Evolutionary conservation across 2,329 filamentous ascomycete genomes (phyloP).

Genomic region (Penicillium expansum): DNA sequence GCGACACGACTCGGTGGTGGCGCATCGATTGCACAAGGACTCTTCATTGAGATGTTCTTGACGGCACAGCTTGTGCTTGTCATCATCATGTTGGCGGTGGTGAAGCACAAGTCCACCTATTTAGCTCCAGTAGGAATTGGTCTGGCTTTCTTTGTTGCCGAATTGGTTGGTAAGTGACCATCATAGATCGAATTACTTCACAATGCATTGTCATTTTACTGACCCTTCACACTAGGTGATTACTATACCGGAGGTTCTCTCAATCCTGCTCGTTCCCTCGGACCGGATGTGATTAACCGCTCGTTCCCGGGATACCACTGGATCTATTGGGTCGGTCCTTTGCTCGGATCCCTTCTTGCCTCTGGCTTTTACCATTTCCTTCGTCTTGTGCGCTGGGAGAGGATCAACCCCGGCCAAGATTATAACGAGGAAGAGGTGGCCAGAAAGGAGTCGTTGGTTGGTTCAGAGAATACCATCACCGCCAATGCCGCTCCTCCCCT

Average conservation of each 20-base stretch:
- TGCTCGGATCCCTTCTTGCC: constrained; percentile 48
- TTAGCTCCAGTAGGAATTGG: constrained; percentile 71
- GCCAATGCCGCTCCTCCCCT: background rate
- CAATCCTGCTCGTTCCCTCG: constrained; percentile 50
- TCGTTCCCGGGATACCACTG: constrained; percentile 49
- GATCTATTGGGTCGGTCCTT: constrained; percentile 52
- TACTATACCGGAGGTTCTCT: constrained; percentile 50
- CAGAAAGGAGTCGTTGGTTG: constrained; percentile 15
- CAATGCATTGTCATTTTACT: background rate
- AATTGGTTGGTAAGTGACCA: constrained; percentile 45
- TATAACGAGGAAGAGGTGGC: constrained; percentile 41
- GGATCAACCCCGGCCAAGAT: constrained; percentile 56
- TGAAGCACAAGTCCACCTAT: constrained; percentile 71
- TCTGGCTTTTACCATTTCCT: constrained; percentile 51
- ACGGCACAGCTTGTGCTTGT: constrained; percentile 63
- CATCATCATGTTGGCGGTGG: constrained; percentile 67
- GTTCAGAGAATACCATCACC: constrained; percentile 15
- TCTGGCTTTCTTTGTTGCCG: constrained; percentile 63
- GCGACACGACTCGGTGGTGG: constrained; percentile 55
- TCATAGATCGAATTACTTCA: no score
- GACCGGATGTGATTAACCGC: constrained; percentile 47
- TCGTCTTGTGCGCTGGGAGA: constrained; percentile 45
- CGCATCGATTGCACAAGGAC: constrained; percentile 54
- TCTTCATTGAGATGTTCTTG: constrained; percentile 67
- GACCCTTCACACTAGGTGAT: constrained; percentile 33